phyloP scores from a whole-genome alignment of 1,284 basidiomycete genomes.

The Irpex rosettiformis region DNA sequence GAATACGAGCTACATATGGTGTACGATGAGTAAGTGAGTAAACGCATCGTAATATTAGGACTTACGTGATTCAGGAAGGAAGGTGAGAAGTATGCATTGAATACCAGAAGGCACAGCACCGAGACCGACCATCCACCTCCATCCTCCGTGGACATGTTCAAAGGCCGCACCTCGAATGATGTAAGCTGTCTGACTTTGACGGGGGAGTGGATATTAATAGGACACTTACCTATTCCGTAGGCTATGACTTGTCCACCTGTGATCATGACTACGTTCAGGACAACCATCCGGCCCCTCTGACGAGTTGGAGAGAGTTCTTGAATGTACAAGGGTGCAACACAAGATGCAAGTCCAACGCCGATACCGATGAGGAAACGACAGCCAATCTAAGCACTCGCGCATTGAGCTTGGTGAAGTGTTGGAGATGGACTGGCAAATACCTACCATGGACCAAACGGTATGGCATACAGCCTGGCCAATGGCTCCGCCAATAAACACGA shows the following conservation, averaged over 20 bases:
- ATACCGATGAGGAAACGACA: slow-evolving; percentile 75
- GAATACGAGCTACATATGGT: slow-evolving; percentile 56
- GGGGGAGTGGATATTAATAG: neutral
- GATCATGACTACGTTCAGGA: slow-evolving; percentile 61
- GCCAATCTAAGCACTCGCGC: slow-evolving; percentile 51
- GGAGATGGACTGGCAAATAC: slow-evolving; percentile 15
- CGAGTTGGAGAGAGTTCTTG: slow-evolving; percentile 79
- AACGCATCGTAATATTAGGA: slow-evolving; percentile 9
- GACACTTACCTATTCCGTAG: slow-evolving; percentile 59
- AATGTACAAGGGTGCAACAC: slow-evolving; percentile 80
- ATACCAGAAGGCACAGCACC: slow-evolving; percentile 66
- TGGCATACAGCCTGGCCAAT: slow-evolving; percentile 65
- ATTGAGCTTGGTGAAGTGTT: neutral
- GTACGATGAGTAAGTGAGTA: neutral
- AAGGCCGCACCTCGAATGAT: slow-evolving; percentile 53
- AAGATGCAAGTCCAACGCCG: slow-evolving; percentile 71
- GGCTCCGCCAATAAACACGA: slow-evolving; percentile 76
- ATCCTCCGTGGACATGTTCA: slow-evolving; percentile 58
- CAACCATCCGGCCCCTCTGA: slow-evolving; percentile 75
- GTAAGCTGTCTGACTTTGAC: too few relatives aligned
- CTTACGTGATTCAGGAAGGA: slow-evolving; percentile 77
- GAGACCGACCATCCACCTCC: slow-evolving; percentile 84
- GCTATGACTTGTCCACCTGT: slow-evolving; percentile 76
- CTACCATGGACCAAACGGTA: slow-evolving; percentile 68
- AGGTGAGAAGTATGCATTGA: slow-evolving; percentile 58